A percentile compares a stretch with the other conserved stretches of the same genome.
Evolutionary conservation across 2,329 filamentous ascomycete genomes (phyloP).

Genomic region (Microdochium bolleyi): DNA sequence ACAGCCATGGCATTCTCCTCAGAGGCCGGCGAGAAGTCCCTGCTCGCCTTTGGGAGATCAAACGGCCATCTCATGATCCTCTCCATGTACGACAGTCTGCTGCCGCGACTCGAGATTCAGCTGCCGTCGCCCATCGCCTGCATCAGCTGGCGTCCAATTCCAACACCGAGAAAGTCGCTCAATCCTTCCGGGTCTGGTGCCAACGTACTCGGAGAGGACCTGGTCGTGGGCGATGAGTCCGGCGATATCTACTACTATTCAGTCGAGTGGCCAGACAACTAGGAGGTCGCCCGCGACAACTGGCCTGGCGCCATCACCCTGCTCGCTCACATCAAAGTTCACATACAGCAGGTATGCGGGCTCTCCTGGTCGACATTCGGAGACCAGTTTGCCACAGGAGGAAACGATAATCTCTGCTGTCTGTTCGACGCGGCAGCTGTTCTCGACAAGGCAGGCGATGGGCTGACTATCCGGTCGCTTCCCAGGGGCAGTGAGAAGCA

Average conservation of each 20-base stretch:
- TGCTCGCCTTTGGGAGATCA: slow-evolving; percentile 78
- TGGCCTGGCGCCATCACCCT: slow-evolving; percentile 77
- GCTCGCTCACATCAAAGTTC: slow-evolving; percentile 67
- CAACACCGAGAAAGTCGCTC: slow-evolving; percentile 41
- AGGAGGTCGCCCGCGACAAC: slow-evolving; percentile 53
- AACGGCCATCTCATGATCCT: slow-evolving; percentile 70
- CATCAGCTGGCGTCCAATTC: slow-evolving; percentile 69
- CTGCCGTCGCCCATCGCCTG: slow-evolving; percentile 70
- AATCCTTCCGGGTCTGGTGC: slow-evolving; percentile 37
- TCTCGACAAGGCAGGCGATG: slow-evolving; percentile 18
- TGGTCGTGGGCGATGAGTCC: slow-evolving; percentile 77
- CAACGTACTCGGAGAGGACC: slow-evolving; percentile 65
- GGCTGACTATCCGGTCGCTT: slow-evolving; percentile 34
- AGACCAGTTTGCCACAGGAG: slow-evolving; percentile 73
- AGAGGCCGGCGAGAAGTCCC: slow-evolving; percentile 60
- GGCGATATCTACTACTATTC: slow-evolving; percentile 84
- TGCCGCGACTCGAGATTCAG: slow-evolving; percentile 66
- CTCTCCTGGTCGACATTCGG: slow-evolving; percentile 80
- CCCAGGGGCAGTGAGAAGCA: slow-evolving; percentile 55
- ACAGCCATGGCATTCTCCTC: slow-evolving; percentile 92
- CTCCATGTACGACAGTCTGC: slow-evolving; percentile 60
- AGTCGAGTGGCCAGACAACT: slow-evolving; percentile 71
- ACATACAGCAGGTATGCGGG: slow-evolving; percentile 87
- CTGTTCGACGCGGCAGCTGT: slow-evolving; percentile 66
- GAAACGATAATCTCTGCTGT: slow-evolving; percentile 85